Evolutionary conservation across 148 eudicot genomes (phyloP), one percentile per base, ranked within the genome.

Genomic region (Amaranthus hypochondriacus): DNA sequence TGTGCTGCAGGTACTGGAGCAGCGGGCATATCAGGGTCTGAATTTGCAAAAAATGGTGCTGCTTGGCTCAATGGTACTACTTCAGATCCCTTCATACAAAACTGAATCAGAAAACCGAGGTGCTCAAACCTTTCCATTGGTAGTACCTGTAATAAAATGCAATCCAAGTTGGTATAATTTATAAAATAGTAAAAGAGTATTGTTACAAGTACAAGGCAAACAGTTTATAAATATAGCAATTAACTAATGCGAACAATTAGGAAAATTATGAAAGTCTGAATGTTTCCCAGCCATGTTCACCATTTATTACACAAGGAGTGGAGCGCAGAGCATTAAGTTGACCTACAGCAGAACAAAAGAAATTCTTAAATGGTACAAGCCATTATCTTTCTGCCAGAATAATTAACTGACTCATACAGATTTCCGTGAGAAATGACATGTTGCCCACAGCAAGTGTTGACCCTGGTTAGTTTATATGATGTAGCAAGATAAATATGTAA

Each of bases 11-110:
- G 85, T 83, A 94, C 96, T 73, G 97, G 93, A 76, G 86, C 96
- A 70, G 98, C 97, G 77, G 97, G 98, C 98, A 94, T 94, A 71
- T 94, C 93, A 60, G 98, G 97, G 79, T 94, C 98, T 70, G 98
- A 94, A 82, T 94, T 94, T 1, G 98, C 97, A 73, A 94, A 94
- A 81, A 91, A 94, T 56, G 96, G 97, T 21, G 92, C 82, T 51
- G 86, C 90, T 79, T 94, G 97, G 82, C 90, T 91, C 86, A 94
- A 75, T 49, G 93, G 89, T 61, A 83, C 84, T 73, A 80, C 85
- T 72, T 88, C 96, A 73, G 90, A 83, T 76, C 93, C 96, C 76
- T 84, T 91, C 76, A 86, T 93, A 60, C 97, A 93, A 81, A 91
- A 94, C 68, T 86, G 94, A 69, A 94, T 76, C 69, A 94, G 81